A percentile compares a stretch with the other conserved stretches of the same genome.
phyloP scores from a whole-genome alignment of 2,329 filamentous ascomycete genomes.

The Scedosporium minutisporum region DNA sequence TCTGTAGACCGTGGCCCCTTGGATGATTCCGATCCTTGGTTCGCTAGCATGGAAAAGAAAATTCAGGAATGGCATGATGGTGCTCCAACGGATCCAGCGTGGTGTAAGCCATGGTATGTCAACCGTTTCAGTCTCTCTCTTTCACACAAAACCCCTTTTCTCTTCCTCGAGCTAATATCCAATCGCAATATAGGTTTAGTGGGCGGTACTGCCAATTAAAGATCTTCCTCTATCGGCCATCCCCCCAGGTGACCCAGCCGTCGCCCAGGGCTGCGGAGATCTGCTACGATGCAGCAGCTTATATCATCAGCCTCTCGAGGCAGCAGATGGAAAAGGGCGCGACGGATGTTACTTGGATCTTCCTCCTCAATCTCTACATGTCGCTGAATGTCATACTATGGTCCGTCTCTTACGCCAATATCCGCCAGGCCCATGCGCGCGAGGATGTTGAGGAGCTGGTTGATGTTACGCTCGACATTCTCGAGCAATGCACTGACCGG shows the following conservation, averaged over 20 bases:
- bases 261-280: slow-evolving; percentile 66
- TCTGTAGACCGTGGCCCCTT: slow-evolving; percentile 68
- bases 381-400: slow-evolving; percentile 85
- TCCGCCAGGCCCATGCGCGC: slow-evolving; percentile 61
- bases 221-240: slow-evolving; percentile 79
- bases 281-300: slow-evolving; percentile 75
- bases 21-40: slow-evolving; percentile 81
- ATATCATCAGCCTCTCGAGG: slow-evolving; percentile 71
- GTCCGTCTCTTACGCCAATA: slow-evolving; percentile 78
- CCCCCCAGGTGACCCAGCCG: slow-evolving; percentile 82
- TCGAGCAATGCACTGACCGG: slow-evolving; percentile 70
- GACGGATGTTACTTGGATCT: slow-evolving; percentile 89
- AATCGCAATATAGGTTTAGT: slow-evolving; percentile 39
- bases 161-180: too few species aligned
- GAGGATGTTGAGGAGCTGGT: slow-evolving; percentile 71
- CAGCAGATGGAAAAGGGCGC: slow-evolving; percentile 67
- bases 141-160: background rate
- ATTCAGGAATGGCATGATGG: slow-evolving; percentile 70
- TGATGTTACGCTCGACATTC: slow-evolving; percentile 64
- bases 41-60: slow-evolving; percentile 66
- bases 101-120: slow-evolving; percentile 73
- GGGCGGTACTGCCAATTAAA: slow-evolving; percentile 78
- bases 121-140: background rate
- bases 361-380: slow-evolving; percentile 83
- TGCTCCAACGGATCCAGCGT: slow-evolving; percentile 58